Conservation (phyloP, 2,329 filamentous ascomycete species). For the Pseudogymnoascus sp. region DNA sequence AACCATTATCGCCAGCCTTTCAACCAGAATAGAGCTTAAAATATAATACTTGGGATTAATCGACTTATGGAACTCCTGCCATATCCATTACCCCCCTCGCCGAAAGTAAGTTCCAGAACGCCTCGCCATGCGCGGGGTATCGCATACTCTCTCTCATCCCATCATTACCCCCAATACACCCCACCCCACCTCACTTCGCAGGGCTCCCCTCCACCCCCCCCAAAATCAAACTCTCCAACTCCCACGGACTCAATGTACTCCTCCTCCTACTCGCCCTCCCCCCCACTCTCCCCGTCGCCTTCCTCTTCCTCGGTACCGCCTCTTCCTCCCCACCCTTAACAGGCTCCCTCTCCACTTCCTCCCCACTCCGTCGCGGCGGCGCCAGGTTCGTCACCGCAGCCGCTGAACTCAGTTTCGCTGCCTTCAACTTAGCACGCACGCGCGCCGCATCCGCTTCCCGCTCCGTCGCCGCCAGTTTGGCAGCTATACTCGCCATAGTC, state of each 20-base stretch:
- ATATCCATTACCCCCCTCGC: background rate
- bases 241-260: conserved; percentile 68
- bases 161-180: background rate
- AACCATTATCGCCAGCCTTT: too few relatives aligned
- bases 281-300: conserved; percentile 31
- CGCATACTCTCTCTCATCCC: background rate
- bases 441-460: conserved; percentile 56
- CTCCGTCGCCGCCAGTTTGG: conserved; percentile 56
- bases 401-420: conserved; percentile 35
- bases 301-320: conserved; percentile 29
- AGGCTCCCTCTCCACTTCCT: background rate
- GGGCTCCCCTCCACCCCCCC: conserved; percentile 24
- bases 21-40: too few relatives aligned
- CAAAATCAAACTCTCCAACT: conserved; percentile 57
- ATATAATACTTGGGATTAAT: background rate
- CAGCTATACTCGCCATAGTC: conserved; percentile 53
- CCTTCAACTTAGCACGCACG: conserved; percentile 53
- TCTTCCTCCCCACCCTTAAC: conserved; percentile 9
- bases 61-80: background rate
- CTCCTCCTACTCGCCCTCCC: conserved; percentile 52
- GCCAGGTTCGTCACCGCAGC: conserved; percentile 9
- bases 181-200: background rate
- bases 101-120: background rate
- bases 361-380: background rate
- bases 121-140: background rate